Conservation (phyloP, 305 asterid species). For the Fraxinus albicans region DNA sequence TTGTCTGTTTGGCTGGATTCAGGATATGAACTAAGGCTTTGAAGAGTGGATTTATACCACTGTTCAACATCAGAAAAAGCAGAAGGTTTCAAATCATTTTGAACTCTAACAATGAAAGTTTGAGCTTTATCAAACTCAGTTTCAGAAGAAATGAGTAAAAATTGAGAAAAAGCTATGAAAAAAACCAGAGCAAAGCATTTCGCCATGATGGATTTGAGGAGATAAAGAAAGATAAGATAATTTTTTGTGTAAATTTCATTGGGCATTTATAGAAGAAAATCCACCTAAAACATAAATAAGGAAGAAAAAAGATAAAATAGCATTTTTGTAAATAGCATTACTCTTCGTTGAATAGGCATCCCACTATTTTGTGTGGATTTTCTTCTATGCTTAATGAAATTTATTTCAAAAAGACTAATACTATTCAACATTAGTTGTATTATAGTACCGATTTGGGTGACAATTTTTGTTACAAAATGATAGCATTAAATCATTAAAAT, state of each 20-base stretch:
- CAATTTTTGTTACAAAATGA: no score
- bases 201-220: constrained; percentile 31
- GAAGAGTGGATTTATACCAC: constrained; percentile 75
- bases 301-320: not conserved
- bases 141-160: constrained; percentile 14
- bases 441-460: no score
- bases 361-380: no score
- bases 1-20: not conserved
- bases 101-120: constrained; percentile 65
- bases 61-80: constrained; percentile 49
- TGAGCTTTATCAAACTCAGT: constrained; percentile 20
- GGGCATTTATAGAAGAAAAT: not conserved
- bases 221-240: not conserved
- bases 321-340: no score
- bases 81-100: constrained; percentile 60
- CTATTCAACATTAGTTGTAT: no score
- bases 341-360: no score
- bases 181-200: constrained; percentile 10
- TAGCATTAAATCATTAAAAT: no score
- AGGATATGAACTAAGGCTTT: constrained; percentile 33
- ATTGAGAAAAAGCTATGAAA: not conserved
- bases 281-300: not conserved
- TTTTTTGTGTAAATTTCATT: not conserved
- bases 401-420: no score
- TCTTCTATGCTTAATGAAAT: no score